Conservation (phyloP, 768 basidiomycete species). For the Tylopilus felleus region DNA sequence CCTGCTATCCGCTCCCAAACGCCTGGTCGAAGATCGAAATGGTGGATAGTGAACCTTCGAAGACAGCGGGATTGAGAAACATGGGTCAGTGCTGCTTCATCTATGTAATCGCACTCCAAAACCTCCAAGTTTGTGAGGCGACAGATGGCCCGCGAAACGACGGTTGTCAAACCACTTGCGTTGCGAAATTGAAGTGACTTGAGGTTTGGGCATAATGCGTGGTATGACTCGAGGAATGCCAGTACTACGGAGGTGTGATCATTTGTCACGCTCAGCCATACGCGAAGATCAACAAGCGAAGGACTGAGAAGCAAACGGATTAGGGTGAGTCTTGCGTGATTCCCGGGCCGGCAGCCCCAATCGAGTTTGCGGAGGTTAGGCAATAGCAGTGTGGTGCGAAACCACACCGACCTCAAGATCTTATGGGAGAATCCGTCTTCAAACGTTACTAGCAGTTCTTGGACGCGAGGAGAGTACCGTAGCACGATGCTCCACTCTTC, state of each 20-base stretch:
- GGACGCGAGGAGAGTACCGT: conserved; percentile 6
- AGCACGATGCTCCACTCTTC: background rate
- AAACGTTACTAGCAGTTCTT: conserved; percentile 2
- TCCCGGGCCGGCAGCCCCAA: background rate
- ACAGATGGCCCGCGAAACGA: conserved; percentile 5
- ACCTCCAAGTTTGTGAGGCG: background rate
- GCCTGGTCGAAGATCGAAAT: background rate
- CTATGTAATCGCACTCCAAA: background rate
- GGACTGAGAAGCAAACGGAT: background rate
- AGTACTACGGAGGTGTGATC: background rate
- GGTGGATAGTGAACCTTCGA: background rate
- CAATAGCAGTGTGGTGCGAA: conserved; percentile 2
- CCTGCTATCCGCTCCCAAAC: background rate
- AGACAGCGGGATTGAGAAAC: background rate
- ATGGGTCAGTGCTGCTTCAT: conserved; percentile 1
- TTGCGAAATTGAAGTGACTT: conserved; percentile 1
- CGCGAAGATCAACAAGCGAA: background rate
- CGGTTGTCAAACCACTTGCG: background rate
- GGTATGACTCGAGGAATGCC: conserved; percentile 6
- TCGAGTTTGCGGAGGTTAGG: background rate
- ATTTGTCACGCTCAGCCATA: background rate
- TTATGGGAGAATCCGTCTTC: background rate
- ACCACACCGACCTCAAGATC: conserved; percentile 1
- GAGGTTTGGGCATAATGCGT: conserved; percentile 5
- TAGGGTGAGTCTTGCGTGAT: background rate